A percentile compares a stretch with the other conserved stretches of the same genome.
These are phyloP conservation scores for Leucogyrophana mollusca DNA, from an alignment of 768 basidiomycete genomes.

Conservation along the genomic window DNA sequence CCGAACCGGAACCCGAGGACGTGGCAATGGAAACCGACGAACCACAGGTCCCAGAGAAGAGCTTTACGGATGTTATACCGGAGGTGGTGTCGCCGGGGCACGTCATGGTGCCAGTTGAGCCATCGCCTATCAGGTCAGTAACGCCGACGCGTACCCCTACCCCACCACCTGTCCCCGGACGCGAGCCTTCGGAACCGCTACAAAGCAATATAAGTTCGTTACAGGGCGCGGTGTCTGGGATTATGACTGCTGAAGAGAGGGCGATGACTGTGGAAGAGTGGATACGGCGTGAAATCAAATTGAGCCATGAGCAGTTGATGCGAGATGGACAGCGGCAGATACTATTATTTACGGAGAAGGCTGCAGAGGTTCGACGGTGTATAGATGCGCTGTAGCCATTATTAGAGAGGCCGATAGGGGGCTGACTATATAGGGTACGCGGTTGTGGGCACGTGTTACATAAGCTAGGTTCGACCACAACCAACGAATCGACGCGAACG, in stretches of 20 bases:
- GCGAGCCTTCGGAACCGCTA: conserved; percentile 15
- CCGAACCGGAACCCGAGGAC: background rate
- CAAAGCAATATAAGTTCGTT: too few species aligned
- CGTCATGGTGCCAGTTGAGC: background rate
- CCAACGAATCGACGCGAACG: too few species aligned
- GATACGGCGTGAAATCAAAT: conserved; percentile 72
- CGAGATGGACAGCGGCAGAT: conserved; percentile 52
- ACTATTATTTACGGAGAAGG: conserved; percentile 43
- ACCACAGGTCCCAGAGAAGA: background rate
- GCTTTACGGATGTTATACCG: too few species aligned
- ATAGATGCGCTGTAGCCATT: conserved; percentile 35
- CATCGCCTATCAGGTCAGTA: conserved; percentile 6
- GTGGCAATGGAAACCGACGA: background rate
- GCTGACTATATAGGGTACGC: too few species aligned
- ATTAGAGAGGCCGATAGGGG: too few species aligned
- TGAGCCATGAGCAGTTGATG: conserved; percentile 61
- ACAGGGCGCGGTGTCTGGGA: too few species aligned
- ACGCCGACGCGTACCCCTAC: conserved; percentile 14
- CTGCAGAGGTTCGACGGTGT: conserved; percentile 36
- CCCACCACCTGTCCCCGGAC: conserved; percentile 15
- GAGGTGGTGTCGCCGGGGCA: too few species aligned
- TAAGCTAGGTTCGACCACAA: too few species aligned
- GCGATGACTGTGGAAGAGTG: conserved; percentile 84
- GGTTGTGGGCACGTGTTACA: too few species aligned
- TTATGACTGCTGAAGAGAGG: conserved; percentile 47